A percentile compares a stretch with the other conserved stretches of the same genome.
Evolutionary conservation across 139 green algal genomes (phyloP).

Genomic region (Closterium sp.): DNA sequence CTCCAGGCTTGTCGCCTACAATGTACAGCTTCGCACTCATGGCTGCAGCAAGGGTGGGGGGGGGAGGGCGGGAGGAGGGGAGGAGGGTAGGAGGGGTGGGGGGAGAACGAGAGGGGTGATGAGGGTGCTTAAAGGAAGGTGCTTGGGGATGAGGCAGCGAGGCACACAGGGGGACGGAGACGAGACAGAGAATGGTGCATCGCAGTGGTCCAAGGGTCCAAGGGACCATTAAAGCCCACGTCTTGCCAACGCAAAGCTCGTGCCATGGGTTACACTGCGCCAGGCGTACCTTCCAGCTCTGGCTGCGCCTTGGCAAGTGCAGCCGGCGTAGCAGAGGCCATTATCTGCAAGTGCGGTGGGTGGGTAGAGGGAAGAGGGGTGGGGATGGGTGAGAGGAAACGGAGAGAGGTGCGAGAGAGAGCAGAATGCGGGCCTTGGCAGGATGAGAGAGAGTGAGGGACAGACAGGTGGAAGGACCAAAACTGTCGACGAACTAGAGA

Average conservation of each 20-base stretch:
- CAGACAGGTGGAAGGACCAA: no score
- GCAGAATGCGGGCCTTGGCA: no score
- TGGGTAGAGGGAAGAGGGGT: neutral
- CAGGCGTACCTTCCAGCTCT: conserved; percentile 11
- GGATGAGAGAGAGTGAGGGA: no score
- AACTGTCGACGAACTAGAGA: no score
- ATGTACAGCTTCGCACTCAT: neutral
- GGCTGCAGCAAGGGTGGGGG: neutral
- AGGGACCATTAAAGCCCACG: no score
- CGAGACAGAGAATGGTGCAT: no score
- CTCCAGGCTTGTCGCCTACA: neutral
- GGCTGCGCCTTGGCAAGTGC: conserved; percentile 3
- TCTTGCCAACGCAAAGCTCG: no score
- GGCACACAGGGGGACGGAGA: no score
- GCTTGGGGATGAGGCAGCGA: no score
- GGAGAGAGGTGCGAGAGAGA: neutral
- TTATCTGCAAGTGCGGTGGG: conserved; percentile 12
- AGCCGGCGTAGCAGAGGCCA: conserved; percentile 11
- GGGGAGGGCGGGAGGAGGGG: neutral
- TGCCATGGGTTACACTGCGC: no score
- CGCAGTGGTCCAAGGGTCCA: no score
- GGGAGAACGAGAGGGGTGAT: neutral
- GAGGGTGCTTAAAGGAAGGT: neutral
- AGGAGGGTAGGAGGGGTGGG: neutral
- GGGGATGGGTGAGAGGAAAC: neutral